These are phyloP conservation scores for Gynostemma pentaphyllum DNA, from an alignment of 306 rosid genomes.

Conservation along the genomic window DNA sequence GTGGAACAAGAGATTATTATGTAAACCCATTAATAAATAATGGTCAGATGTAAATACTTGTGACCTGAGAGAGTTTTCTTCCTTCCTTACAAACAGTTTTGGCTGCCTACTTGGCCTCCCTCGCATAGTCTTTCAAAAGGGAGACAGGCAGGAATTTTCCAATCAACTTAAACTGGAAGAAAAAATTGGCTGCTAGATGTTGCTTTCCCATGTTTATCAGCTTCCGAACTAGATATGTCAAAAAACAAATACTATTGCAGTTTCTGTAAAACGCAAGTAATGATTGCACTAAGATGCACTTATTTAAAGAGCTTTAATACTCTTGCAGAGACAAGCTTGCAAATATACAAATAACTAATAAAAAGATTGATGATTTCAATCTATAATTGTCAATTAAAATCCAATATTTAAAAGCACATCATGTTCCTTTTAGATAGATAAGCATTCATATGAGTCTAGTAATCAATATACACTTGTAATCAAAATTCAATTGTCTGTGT, in stretches of 20 bases:
- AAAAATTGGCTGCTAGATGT: constrained; percentile 50
- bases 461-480: not conserved
- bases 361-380: not conserved
- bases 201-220: constrained; percentile 42
- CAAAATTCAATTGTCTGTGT: not conserved
- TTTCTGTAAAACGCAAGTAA: not conserved
- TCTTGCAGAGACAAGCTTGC: not conserved
- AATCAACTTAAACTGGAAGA: constrained; percentile 50
- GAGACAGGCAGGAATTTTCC: constrained; percentile 59
- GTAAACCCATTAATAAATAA: constrained; percentile 9
- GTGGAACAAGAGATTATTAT: too few species aligned
- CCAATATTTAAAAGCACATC: not conserved
- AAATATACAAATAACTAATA: not conserved
- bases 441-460: not conserved
- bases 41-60: constrained; percentile 29
- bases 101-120: constrained; percentile 39
- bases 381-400: not conserved
- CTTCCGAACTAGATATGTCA: constrained; percentile 61
- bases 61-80: constrained; percentile 36
- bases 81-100: constrained; percentile 39
- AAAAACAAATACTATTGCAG: constrained; percentile 11
- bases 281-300: not conserved
- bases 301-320: not conserved
- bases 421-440: not conserved
- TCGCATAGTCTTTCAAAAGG: constrained; percentile 44